Evolutionary conservation across 139 green algal genomes (phyloP), one percentile per base, ranked within the genome.

Genomic region (Haematococcus lacustris): DNA sequence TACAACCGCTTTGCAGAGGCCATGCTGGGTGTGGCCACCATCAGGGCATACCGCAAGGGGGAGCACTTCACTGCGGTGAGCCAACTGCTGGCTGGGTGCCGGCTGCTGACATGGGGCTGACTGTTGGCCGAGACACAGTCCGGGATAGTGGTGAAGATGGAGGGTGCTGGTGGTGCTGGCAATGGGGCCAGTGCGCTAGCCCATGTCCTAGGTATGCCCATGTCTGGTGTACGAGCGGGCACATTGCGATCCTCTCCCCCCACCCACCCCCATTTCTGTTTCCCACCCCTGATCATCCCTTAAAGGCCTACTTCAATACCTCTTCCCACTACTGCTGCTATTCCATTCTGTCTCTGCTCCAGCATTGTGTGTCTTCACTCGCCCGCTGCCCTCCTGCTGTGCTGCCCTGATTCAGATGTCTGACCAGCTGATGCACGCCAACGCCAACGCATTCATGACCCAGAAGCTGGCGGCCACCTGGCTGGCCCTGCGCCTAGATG

Each of bases 401-500:
- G 60, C 60, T 37, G n/a, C n/a, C n/a, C n/a, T 43, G 9, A 70
- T 59, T 17, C 30, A 61, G 41, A 60, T 71, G 66, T 74, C 68
- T 40, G 61, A 77, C 41, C 50, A 5, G 30, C 83, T 87, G 53
- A 85, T 93, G 70, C 83, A 91, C 73, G 51, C 60, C 51, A 94
- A 95, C 70, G 81, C 80, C 9, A 68, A 81, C 17, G 87, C 87
- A 3, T 94, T 90, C 71, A 89, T 92, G 66, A 89, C 83, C 5
- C 75, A 91, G 76, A 78, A 82, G 40, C 86, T 88, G 43, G 87
- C 87, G 37, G 85, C 88, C 30, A 71, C 82, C 38, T 98, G 93
- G 93, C 83, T 98, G 39, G 83, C 80, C 4, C 71, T 93, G 71
- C 82, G 90, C 2, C 87, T 98, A 30, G 92, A 98, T 66, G 71